These are phyloP conservation scores for Obelidium mucronatum DNA, from an alignment of 192 early-diverging fungal species.

Conservation along the genomic window DNA sequence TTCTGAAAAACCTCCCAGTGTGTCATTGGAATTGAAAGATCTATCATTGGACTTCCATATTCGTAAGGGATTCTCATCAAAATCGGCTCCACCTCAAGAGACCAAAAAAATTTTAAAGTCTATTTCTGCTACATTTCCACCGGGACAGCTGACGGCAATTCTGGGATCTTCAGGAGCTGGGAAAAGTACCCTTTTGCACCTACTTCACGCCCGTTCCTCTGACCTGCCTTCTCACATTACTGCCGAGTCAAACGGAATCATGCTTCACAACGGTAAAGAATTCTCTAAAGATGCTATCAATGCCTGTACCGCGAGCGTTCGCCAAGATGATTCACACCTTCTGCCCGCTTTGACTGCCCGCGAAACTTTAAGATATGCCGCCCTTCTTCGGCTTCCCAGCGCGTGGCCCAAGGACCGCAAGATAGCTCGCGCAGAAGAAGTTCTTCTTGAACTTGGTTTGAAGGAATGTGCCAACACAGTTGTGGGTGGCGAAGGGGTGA, in stretches of 20 bases:
- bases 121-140: slow-evolving; percentile 37
- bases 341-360: slow-evolving; percentile 53
- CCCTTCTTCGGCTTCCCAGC: slow-evolving; percentile 48
- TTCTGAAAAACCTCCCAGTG: not conserved
- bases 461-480: slow-evolving; percentile 50
- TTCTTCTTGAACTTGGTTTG: slow-evolving; percentile 50
- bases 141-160: slow-evolving; percentile 52
- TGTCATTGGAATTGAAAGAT: not conserved
- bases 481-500: slow-evolving; percentile 51
- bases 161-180: slow-evolving; percentile 55
- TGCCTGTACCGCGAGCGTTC: slow-evolving; percentile 46
- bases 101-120: slow-evolving; percentile 40
- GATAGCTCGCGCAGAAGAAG: slow-evolving; percentile 42
- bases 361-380: slow-evolving; percentile 53
- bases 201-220: slow-evolving; percentile 44
- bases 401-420: slow-evolving; percentile 39
- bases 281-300: slow-evolving; percentile 35
- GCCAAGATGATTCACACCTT: slow-evolving; percentile 52
- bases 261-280: slow-evolving; percentile 41
- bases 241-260: slow-evolving; percentile 26
- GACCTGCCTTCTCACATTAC: slow-evolving; percentile 29
- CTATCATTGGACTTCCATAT: not conserved
- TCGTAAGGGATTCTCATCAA: not conserved
- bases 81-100: not conserved
- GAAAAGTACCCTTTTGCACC: slow-evolving; percentile 53